Evolutionary conservation across 116 monocot species (phyloP).

Genomic region (Posidonia oceanica): DNA sequence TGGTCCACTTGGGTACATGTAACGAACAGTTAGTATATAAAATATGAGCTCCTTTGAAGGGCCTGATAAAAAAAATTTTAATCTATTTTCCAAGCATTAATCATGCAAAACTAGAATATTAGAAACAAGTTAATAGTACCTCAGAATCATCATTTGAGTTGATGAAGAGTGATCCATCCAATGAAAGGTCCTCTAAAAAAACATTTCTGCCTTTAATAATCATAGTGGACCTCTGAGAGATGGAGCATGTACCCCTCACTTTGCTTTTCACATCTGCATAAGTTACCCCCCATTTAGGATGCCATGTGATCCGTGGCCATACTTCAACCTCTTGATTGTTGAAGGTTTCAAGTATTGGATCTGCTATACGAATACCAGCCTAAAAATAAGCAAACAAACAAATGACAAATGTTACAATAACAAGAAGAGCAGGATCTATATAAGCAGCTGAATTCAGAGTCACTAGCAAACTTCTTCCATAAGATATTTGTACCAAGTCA

Average conservation of each 20-base stretch:
- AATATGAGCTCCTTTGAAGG: too few species aligned
- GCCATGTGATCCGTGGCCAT: slow-evolving; percentile 84
- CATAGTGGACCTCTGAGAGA: slow-evolving; percentile 68
- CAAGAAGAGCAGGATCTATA: neutral
- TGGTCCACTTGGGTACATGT: too few species aligned
- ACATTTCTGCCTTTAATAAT: slow-evolving; percentile 51
- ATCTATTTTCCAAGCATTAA: too few species aligned
- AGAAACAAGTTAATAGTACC: slow-evolving; percentile 26
- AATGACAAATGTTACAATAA: neutral
- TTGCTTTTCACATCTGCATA: slow-evolving; percentile 62
- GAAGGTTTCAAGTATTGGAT: slow-evolving; percentile 53
- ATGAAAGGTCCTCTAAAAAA: slow-evolving; percentile 35
- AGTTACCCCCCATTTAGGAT: slow-evolving; percentile 62
- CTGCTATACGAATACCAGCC: slow-evolving; percentile 65
- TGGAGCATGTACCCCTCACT: slow-evolving; percentile 33
- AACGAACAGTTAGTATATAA: too few species aligned
- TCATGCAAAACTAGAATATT: neutral
- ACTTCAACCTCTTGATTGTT: slow-evolving; percentile 94
- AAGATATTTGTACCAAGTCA: too few species aligned
- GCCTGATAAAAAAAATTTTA: too few species aligned
- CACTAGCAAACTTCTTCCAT: too few species aligned
- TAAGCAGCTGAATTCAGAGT: too few species aligned
- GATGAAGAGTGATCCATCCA: slow-evolving; percentile 70
- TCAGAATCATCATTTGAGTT: slow-evolving; percentile 50
- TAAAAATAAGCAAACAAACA: slow-evolving; percentile 14